A percentile compares a stretch with the other conserved stretches of the same genome.
These are phyloP conservation scores for Aspergillus sp. DNA, from an alignment of 2,329 filamentous ascomycete genomes.

Conservation along the genomic window DNA sequence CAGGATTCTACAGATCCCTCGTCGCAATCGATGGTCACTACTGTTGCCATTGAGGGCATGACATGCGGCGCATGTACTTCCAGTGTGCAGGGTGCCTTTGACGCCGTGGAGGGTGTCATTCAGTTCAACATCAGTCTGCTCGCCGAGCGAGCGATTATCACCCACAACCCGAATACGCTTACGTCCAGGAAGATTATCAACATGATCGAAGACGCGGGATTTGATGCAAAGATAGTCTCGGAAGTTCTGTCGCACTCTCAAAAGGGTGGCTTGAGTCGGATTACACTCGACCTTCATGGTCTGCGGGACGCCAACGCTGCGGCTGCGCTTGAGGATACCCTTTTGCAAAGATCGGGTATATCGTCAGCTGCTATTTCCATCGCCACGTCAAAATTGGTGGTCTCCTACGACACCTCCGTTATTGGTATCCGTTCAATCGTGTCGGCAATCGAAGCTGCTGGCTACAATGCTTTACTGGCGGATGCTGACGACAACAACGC, in stretches of 20 bases:
- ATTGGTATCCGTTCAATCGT: slow-evolving; percentile 83
- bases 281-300: slow-evolving; percentile 86
- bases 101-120: slow-evolving; percentile 73
- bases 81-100: slow-evolving; percentile 83
- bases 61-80: slow-evolving; percentile 97
- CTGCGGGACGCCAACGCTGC: slow-evolving; percentile 73
- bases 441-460: slow-evolving; percentile 76
- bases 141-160: slow-evolving; percentile 86
- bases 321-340: slow-evolving; percentile 68
- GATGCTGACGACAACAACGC: slow-evolving; percentile 96
- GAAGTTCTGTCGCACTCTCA: slow-evolving; percentile 63
- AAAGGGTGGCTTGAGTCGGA: slow-evolving; percentile 58
- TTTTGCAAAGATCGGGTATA: slow-evolving; percentile 72
- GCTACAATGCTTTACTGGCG: slow-evolving; percentile 86
- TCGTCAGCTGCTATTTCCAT: slow-evolving; percentile 74
- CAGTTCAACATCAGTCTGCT: slow-evolving; percentile 95
- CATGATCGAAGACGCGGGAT: slow-evolving; percentile 86
- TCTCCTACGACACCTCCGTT: slow-evolving; percentile 72
- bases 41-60: slow-evolving; percentile 92
- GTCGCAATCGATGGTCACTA: slow-evolving; percentile 67
- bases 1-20: slow-evolving; percentile 39
- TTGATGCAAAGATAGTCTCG: slow-evolving; percentile 81
- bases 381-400: slow-evolving; percentile 71
- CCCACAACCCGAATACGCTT: slow-evolving; percentile 76
- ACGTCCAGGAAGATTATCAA: slow-evolving; percentile 75